phyloP scores from a whole-genome alignment of 1,139 yeast genomes.

The Candida sp. region DNA sequence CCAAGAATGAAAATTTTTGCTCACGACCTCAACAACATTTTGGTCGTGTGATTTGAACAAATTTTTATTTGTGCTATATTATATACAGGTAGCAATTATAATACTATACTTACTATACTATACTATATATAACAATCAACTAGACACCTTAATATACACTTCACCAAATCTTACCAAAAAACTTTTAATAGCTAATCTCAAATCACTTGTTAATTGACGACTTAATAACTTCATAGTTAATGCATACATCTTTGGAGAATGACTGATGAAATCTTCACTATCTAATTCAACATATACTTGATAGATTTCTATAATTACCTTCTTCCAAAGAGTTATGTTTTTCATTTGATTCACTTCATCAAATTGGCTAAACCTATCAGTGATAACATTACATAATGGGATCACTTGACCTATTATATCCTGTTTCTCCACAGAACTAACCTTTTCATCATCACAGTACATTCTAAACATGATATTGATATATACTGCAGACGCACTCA shows the following conservation, averaged over 20 bases:
- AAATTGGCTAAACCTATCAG: constrained; percentile 65
- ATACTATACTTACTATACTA: too few relatives aligned
- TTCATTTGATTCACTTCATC: constrained; percentile 78
- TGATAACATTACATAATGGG: constrained; percentile 69
- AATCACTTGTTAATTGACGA: constrained; percentile 66
- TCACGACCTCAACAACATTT: neutral
- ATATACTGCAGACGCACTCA: constrained; percentile 85
- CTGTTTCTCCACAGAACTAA: constrained; percentile 29
- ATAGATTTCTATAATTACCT: constrained; percentile 83
- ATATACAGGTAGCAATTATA: neutral
- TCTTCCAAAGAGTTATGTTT: constrained; percentile 83
- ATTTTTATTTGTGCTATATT: neutral
- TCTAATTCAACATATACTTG: constrained; percentile 81
- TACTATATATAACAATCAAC: neutral
- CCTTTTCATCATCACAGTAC: constrained; percentile 65
- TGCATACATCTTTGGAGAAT: constrained; percentile 66
- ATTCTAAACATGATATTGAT: constrained; percentile 77
- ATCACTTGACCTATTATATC: constrained; percentile 54
- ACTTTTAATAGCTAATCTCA: constrained; percentile 63
- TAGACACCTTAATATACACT: constrained; percentile 30
- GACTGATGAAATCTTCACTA: constrained; percentile 64
- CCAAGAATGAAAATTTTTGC: constrained; percentile 1
- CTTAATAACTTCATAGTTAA: constrained; percentile 64
- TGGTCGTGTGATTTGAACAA: neutral
- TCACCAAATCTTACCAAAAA: constrained; percentile 74